phyloP scores from a whole-genome alignment of 805 yeast species.

The Wickerhamiella bombiphila region DNA sequence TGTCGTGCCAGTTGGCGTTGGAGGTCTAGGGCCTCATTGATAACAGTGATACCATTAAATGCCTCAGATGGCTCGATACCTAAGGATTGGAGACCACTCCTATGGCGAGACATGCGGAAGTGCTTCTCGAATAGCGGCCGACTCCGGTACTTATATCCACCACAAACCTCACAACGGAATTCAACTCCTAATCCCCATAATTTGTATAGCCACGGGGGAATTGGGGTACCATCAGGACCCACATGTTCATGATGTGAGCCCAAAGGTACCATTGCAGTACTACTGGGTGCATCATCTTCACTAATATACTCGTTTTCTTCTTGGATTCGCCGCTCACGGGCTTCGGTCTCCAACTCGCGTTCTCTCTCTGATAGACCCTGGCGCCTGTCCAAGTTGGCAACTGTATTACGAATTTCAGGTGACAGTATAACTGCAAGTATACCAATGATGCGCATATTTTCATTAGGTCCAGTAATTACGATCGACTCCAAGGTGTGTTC shows the following conservation, averaged over 20 bases:
- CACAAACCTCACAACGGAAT: conserved; percentile 77
- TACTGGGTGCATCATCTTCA: conserved; percentile 25
- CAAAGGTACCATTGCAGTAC: conserved; percentile 13
- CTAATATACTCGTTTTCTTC: conserved; percentile 18
- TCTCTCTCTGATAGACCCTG: conserved; percentile 41
- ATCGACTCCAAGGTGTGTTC: conserved; percentile 18
- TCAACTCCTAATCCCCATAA: conserved; percentile 67
- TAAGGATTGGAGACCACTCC: conserved; percentile 54
- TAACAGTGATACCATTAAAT: conserved; percentile 50
- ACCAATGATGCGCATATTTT: conserved; percentile 19
- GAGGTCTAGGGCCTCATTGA: conserved; percentile 51
- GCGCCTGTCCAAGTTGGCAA: conserved; percentile 47
- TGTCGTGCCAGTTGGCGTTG: conserved; percentile 27
- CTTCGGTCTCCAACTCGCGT: conserved; percentile 15
- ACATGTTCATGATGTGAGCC: conserved; percentile 52
- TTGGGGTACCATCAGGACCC: conserved; percentile 83
- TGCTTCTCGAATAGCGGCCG: conserved; percentile 58
- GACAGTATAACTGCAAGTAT: conserved; percentile 27
- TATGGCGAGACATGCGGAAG: conserved; percentile 52
- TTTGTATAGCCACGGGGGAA: conserved; percentile 87
- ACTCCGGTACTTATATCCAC: conserved; percentile 58
- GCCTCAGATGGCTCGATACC: conserved; percentile 46
- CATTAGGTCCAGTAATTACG: conserved; percentile 11
- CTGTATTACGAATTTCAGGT: conserved; percentile 35
- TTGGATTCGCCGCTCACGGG: background rate